Conservation (phyloP, 495 filamentous ascomycete species). For the Cenococcum geophilum region DNA sequence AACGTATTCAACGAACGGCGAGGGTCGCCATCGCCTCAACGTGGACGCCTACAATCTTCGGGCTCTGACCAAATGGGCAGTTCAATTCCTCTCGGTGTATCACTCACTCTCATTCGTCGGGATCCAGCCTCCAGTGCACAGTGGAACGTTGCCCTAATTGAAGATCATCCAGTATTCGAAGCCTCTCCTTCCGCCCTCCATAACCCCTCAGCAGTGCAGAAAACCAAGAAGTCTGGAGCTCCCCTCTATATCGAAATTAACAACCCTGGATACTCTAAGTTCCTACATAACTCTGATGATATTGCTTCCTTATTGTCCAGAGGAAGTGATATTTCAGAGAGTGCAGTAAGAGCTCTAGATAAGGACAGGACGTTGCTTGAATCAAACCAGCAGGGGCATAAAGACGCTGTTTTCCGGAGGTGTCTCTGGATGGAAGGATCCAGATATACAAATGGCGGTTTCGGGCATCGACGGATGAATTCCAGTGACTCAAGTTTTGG, state of each 20-base stretch:
- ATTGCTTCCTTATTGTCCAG: conserved; percentile 11
- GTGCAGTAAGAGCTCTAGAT: conserved; percentile 1
- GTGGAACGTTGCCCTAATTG: conserved; percentile 81
- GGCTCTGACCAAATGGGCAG: not conserved
- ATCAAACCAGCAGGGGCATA: not conserved
- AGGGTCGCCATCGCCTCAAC: not conserved
- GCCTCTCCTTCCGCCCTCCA: conserved; percentile 29
- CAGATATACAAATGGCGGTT: conserved; percentile 16
- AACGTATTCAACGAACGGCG: not conserved
- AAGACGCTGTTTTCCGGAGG: conserved; percentile 26
- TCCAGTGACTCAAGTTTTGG: conserved; percentile 19
- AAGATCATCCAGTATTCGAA: conserved; percentile 42
- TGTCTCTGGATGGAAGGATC: conserved; percentile 39
- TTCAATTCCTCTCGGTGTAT: conserved; percentile 18
- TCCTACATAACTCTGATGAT: conserved; percentile 33
- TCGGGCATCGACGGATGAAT: conserved; percentile 22
- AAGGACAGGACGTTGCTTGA: not conserved
- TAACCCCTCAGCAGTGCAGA: conserved; percentile 11
- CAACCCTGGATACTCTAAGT: conserved; percentile 58
- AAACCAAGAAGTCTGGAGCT: conserved; percentile 30
- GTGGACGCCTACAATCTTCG: not conserved
- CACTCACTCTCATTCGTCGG: conserved; percentile 83
- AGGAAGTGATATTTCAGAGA: conserved; percentile 11
- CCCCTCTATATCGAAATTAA: conserved; percentile 55
- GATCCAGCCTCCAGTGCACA: conserved; percentile 73